Percentiles rank a stretch among this genome's conserved stretches.
phyloP scores from a whole-genome alignment of 2,329 filamentous ascomycete genomes.

The Colletotrichum somersetense region DNA sequence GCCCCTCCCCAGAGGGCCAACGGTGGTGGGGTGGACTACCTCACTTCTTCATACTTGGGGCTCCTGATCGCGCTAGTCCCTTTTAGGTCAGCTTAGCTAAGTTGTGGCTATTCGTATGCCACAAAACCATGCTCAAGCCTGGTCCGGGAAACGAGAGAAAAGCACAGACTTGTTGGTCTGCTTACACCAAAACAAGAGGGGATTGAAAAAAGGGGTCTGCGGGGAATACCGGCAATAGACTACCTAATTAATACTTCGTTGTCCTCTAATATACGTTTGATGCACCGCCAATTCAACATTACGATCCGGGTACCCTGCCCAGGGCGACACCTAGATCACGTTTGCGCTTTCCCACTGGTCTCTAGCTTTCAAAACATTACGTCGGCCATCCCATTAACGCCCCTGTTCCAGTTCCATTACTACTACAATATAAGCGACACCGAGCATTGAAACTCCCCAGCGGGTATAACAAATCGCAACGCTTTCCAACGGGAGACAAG shows the following conservation, averaged over 20 bases:
- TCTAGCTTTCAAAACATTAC: not conserved
- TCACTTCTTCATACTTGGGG: not conserved
- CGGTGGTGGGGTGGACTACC: slow-evolving; percentile 16
- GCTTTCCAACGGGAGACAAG: slow-evolving; percentile 27
- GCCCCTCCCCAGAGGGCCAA: slow-evolving; percentile 12
- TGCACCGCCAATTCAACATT: slow-evolving; percentile 39
- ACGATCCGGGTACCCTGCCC: slow-evolving; percentile 23
- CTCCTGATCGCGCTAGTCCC: slow-evolving; percentile 6
- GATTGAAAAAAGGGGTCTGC: slow-evolving; percentile 28
- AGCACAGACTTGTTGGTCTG: slow-evolving; percentile 30
- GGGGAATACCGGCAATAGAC: slow-evolving; percentile 10
- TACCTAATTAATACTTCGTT: not conserved
- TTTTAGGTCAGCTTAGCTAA: slow-evolving; percentile 8
- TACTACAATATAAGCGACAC: not conserved
- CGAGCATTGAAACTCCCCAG: slow-evolving; percentile 13
- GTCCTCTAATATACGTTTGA: slow-evolving; percentile 32
- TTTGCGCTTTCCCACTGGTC: not conserved
- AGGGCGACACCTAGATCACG: not conserved
- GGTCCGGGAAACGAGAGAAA: not conserved
- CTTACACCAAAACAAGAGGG: not conserved
- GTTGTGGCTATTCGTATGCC: slow-evolving; percentile 11
- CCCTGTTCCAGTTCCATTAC: not conserved
- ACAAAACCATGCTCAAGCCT: slow-evolving; percentile 23
- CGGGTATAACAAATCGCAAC: slow-evolving; percentile 42
- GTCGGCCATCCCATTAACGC: not conserved